These are phyloP conservation scores for Boehmeria nivea DNA, from an alignment of 306 rosid species.

Conservation along the genomic window DNA sequence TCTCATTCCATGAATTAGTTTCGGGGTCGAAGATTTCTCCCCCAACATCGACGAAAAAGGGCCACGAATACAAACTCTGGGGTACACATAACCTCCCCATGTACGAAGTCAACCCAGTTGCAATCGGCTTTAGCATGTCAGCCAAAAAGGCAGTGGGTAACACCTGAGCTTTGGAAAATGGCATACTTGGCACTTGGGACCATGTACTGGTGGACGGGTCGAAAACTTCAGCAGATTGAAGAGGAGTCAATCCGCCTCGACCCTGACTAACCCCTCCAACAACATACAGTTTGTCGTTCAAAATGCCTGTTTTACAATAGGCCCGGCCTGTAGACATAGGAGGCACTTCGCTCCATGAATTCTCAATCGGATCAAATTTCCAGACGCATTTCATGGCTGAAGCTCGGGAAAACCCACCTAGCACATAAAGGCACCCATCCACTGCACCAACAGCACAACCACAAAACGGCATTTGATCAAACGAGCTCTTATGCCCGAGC, in stretches of 20 bases:
- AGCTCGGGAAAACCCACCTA: slow-evolving; percentile 85
- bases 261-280: slow-evolving; percentile 94
- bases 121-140: slow-evolving; percentile 85
- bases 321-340: slow-evolving; percentile 86
- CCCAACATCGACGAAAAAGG: slow-evolving; percentile 92
- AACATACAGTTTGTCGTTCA: slow-evolving; percentile 81
- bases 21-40: slow-evolving; percentile 94
- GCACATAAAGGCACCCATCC: slow-evolving; percentile 80
- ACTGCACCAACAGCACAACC: slow-evolving; percentile 85
- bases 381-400: slow-evolving; percentile 76
- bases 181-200: slow-evolving; percentile 85
- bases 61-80: slow-evolving; percentile 87
- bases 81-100: slow-evolving; percentile 86
- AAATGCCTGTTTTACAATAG: slow-evolving; percentile 77
- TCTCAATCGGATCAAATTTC: slow-evolving; percentile 64
- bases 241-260: slow-evolving; percentile 73
- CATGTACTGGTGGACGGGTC: slow-evolving; percentile 64
- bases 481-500: slow-evolving; percentile 69
- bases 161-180: slow-evolving; percentile 78
- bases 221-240: slow-evolving; percentile 89
- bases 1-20: slow-evolving; percentile 73
- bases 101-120: slow-evolving; percentile 83
- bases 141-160: slow-evolving; percentile 74
- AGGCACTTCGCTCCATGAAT: slow-evolving; percentile 60
- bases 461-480: slow-evolving; percentile 80